Conservation (phyloP, 1,284 basidiomycete genomes). For the Cystobasidiaceae sp. region DNA sequence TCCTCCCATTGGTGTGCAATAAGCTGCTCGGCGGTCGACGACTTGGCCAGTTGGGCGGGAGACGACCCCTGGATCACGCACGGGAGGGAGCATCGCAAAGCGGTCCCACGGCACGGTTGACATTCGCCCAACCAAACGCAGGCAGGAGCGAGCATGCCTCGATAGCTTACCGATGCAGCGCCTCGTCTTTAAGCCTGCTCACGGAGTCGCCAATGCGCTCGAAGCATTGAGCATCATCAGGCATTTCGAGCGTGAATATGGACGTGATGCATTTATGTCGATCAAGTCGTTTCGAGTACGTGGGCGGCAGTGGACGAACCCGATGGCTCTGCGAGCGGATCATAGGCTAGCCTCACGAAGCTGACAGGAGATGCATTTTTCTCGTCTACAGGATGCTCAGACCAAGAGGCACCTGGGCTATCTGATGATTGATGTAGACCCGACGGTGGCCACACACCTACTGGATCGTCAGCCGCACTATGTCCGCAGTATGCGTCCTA, state of each 20-base stretch:
- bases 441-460: neutral
- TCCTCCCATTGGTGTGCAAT: no score
- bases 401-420: conserved; percentile 23
- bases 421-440: neutral
- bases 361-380: no score
- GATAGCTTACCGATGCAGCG: conserved; percentile 18
- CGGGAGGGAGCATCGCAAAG: no score
- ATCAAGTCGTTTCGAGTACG: conserved; percentile 5
- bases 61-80: no score
- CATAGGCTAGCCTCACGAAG: no score
- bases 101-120: no score
- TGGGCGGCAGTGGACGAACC: no score
- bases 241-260: conserved; percentile 13
- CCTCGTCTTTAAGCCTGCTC: neutral
- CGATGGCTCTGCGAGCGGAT: no score
- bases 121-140: no score
- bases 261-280: conserved; percentile 1
- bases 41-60: no score
- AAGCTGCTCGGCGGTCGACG: no score
- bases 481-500: neutral
- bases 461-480: conserved; percentile 1
- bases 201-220: conserved; percentile 15
- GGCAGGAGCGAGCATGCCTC: no score
- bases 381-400: conserved; percentile 11
- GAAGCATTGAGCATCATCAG: conserved; percentile 23